Conservation (phyloP, 2,329 filamentous ascomycete species). For the Pezicula radicicola region DNA sequence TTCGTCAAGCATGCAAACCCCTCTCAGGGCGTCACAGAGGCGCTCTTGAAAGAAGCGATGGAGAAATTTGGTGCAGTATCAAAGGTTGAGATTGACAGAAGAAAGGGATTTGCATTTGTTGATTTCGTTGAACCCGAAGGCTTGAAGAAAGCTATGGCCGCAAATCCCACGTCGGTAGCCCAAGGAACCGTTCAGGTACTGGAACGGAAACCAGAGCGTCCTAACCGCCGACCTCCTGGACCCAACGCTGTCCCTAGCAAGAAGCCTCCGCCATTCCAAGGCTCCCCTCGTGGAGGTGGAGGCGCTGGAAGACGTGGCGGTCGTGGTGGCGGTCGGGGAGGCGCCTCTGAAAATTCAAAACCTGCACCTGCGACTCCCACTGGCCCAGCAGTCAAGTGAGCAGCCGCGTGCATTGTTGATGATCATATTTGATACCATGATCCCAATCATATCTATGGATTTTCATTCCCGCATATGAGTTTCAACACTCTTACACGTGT, state of each 20-base stretch:
- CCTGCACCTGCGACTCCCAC: constrained; percentile 16
- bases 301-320: constrained; percentile 15
- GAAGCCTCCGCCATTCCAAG: constrained; percentile 46
- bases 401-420: background rate
- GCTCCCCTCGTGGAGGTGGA: constrained; percentile 12
- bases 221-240: constrained; percentile 34
- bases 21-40: constrained; percentile 87
- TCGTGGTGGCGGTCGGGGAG: constrained; percentile 6
- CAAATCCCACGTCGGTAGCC: constrained; percentile 77
- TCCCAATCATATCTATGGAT: no score
- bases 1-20: constrained; percentile 83
- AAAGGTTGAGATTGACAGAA: constrained; percentile 87
- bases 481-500: no score
- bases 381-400: constrained; percentile 22
- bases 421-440: no score
- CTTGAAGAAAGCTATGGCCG: constrained; percentile 75
- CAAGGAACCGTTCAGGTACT: constrained; percentile 85
- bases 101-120: constrained; percentile 92
- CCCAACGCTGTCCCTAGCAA: constrained; percentile 81
- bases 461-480: no score
- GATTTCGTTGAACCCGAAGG: constrained; percentile 75
- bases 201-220: constrained; percentile 58
- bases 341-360: constrained; percentile 4
- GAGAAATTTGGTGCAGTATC: constrained; percentile 70
- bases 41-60: constrained; percentile 72